Percentiles rank a stretch among this genome's conserved stretches.
Evolutionary conservation across 2,329 filamentous ascomycete species (phyloP).

Genomic region (Venturia oleaginea): DNA sequence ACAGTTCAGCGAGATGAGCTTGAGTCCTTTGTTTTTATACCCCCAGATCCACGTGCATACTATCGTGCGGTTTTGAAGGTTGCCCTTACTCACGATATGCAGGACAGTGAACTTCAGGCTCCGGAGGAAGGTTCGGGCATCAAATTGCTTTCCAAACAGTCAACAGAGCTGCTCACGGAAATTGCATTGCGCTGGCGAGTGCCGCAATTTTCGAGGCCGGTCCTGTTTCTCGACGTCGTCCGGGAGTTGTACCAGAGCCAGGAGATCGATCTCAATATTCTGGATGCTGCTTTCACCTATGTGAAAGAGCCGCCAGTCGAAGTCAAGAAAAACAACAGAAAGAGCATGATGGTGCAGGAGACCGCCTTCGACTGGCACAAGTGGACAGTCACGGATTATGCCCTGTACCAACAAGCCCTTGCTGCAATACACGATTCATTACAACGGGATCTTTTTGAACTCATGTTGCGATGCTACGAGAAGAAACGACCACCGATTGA

Average conservation of each 20-base stretch:
- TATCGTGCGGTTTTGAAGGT: slow-evolving; percentile 77
- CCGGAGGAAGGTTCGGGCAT: slow-evolving; percentile 39
- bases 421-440: slow-evolving; percentile 69
- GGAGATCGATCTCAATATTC: slow-evolving; percentile 68
- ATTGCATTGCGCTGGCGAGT: slow-evolving; percentile 83
- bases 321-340: slow-evolving; percentile 51
- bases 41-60: slow-evolving; percentile 69
- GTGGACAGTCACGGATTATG: slow-evolving; percentile 42
- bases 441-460: slow-evolving; percentile 75
- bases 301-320: slow-evolving; percentile 64
- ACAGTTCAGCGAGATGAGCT: slow-evolving; percentile 40
- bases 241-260: slow-evolving; percentile 77
- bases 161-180: slow-evolving; percentile 74
- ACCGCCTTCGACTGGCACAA: slow-evolving; percentile 40
- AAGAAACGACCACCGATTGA: slow-evolving; percentile 75
- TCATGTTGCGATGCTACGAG: slow-evolving; percentile 84
- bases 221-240: slow-evolving; percentile 76
- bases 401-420: slow-evolving; percentile 64
- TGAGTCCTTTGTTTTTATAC: slow-evolving; percentile 73
- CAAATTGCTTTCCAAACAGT: slow-evolving; percentile 61
- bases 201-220: slow-evolving; percentile 68
- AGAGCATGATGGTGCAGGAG: slow-evolving; percentile 31
- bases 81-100: slow-evolving; percentile 55
- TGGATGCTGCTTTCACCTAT: slow-evolving; percentile 76
- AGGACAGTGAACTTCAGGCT: slow-evolving; percentile 41